A percentile compares a stretch with the other conserved stretches of the same genome.
Conservation (phyloP, 106 monocot genomes). For the Phalaenopsis equestris region DNA sequence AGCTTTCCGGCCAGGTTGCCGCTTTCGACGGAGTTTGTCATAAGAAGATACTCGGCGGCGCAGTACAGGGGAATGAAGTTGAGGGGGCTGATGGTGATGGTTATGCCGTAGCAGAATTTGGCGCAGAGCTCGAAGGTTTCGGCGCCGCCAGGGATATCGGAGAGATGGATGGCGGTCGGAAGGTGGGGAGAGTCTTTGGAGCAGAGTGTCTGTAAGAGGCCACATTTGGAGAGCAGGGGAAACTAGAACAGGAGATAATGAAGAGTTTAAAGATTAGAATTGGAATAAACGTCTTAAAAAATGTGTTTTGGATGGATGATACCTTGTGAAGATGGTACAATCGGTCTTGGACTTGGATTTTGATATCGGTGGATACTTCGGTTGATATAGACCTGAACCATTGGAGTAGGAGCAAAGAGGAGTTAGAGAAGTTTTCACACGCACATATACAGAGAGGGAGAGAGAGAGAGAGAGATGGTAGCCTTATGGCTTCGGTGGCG, state of each 20-base stretch:
- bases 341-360: constrained; percentile 47
- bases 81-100: constrained; percentile 59
- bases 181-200: not conserved
- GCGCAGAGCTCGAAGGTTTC: constrained; percentile 78
- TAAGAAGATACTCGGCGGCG: constrained; percentile 64
- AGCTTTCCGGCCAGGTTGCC: constrained; percentile 69
- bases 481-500: constrained; percentile 55
- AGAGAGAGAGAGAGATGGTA: not conserved
- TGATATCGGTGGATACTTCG: constrained; percentile 68
- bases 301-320: not conserved
- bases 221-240: constrained; percentile 78
- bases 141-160: constrained; percentile 63
- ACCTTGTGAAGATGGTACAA: constrained; percentile 82
- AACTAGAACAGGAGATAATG: constrained; percentile 30
- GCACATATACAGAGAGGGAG: not conserved
- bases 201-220: constrained; percentile 44
- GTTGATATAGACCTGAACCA: constrained; percentile 51
- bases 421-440: not conserved
- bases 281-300: not conserved
- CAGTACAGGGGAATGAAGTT: constrained; percentile 60
- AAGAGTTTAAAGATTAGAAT: not conserved
- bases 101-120: constrained; percentile 83
- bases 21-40: constrained; percentile 54
- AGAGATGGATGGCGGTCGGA: constrained; percentile 26
- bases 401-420: not conserved